Evolutionary conservation across 371 early-diverging fungal genomes (phyloP), one percentile per base, ranked within the genome.

Genomic region (Quaeritorhiza haematococci): DNA sequence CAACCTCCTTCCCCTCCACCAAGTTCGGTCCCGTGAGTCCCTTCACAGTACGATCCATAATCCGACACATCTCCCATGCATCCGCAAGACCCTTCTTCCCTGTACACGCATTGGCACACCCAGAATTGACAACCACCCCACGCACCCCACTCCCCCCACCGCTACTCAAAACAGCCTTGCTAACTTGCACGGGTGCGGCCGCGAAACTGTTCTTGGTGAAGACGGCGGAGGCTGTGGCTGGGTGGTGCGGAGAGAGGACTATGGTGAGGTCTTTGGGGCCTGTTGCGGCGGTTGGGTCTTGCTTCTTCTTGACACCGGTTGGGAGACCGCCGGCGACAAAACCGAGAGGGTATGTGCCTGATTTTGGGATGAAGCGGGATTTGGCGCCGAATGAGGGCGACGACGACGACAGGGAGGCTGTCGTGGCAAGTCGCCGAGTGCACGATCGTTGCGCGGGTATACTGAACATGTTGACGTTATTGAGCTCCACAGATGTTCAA

Each of bases 21-120:
- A 13, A 23, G 33, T n/a, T 7, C 26, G 47, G 2, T 10, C 26
- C 44, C 7, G 67, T 64, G 27, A 80, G 54, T 3, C 61, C 59
- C 59, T 84, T 83, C 13, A 85, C 74, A 0, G 83, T 71, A 4
- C 69, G 58, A 5, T 13, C 13, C 17, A 42, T 38, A 6, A 21
- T 1, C 8, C 52, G 51, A 10, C 76, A 70, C 90, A 93, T 92
- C 21, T 66, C 71, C 59, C 70, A 77, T 0, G 94, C 93, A 63
- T 96, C 87, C 17, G 72, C 70, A 3, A 91, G 64, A 15, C 97
- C 97, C 63, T 83, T 72, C 6, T 82, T 70, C 3, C 97, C 97
- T 0, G 97, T 96, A 13, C 94, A 94, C 1, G 97, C 94, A 66
- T 96, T 96, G 21, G 97, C 97, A 63, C 93, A 92, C 0, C 95